Percentiles rank a stretch among this genome's conserved stretches.
These are phyloP conservation scores for Lepidium sativum DNA, from an alignment of 345 rosid genomes.

Conservation along the genomic window DNA sequence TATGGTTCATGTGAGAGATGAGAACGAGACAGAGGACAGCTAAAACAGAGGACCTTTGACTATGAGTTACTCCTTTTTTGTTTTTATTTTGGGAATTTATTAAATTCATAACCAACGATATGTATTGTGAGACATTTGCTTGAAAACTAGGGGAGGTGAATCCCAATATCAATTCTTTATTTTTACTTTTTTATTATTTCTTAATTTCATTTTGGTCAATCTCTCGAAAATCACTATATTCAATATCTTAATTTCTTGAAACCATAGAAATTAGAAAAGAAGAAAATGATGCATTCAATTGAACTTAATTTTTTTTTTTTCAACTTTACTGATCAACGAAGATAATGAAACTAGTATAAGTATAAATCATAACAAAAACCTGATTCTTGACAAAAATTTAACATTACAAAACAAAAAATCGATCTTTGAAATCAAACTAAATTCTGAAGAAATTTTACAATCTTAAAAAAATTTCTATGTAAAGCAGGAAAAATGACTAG, in stretches of 20 bases:
- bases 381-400: too few species aligned
- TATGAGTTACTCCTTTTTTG: background rate
- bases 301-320: too few species aligned
- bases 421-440: too few species aligned
- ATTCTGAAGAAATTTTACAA: too few species aligned
- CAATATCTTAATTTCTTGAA: background rate
- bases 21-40: constrained; percentile 26
- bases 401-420: too few species aligned
- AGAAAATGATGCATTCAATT: background rate
- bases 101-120: background rate
- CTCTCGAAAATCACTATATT: background rate
- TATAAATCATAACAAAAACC: too few species aligned
- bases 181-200: background rate
- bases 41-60: constrained; percentile 30
- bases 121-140: constrained; percentile 12
- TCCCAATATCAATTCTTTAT: background rate
- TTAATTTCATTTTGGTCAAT: background rate
- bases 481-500: too few species aligned
- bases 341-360: too few species aligned
- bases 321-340: too few species aligned
- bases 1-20: constrained; percentile 29
- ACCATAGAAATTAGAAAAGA: background rate
- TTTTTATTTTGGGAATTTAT: background rate
- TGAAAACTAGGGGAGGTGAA: constrained; percentile 10
- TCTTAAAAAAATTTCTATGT: too few species aligned